Evolutionary conservation across 495 filamentous ascomycete species (phyloP), one percentile per base, ranked within the genome.

Genomic region (Peziza echinospora): DNA sequence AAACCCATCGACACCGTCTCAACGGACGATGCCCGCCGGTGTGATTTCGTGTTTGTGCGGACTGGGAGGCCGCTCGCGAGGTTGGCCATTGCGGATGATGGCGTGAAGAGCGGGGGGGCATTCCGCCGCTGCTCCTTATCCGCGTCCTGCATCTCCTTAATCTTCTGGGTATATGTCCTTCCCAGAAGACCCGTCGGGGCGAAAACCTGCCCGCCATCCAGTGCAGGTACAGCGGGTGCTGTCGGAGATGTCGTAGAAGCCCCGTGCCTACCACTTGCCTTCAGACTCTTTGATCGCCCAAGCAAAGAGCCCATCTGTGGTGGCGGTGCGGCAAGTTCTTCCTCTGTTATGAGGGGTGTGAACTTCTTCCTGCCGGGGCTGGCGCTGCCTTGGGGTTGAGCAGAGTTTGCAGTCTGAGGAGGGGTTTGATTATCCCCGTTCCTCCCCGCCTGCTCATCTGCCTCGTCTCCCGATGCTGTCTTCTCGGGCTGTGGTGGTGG

Each of bases 101-200:
- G 41, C 22, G 41, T 21, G 41, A 43, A 43, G 22, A 23, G 16
- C 3, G 41, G 30, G 30, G 19, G 13, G 19, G 13, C 19, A 11
- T 43, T 13, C 5, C 41, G 21, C 21, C 41, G 41, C 41, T 43
- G 16, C 41, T 43, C 41, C n/a, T 43, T 19, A 10, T 43, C 41
- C n/a, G n/a, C 41, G 30, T 37, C 30, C 19, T 43, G 16, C 41
- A 43, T 43, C 22, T 43, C 41, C 16, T 43, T 43, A 10, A 43
- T 21, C 41, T 43, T 43, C 21, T 43, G 5, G 16, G 41, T 43
- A 23, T 43, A 43, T 11, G 41, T 43, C 41, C 41, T 43, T 19
- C 57, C 57, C 5, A 60, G 22, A 42, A 60, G 57, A 11, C 57
- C 57, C 5, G 53, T 53, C 3, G 57, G 54, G n/a, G 54, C 43